Percentiles rank a stretch among this genome's conserved stretches.
phyloP scores from a whole-genome alignment of 768 basidiomycete species.

The Russula ochroleuca region DNA sequence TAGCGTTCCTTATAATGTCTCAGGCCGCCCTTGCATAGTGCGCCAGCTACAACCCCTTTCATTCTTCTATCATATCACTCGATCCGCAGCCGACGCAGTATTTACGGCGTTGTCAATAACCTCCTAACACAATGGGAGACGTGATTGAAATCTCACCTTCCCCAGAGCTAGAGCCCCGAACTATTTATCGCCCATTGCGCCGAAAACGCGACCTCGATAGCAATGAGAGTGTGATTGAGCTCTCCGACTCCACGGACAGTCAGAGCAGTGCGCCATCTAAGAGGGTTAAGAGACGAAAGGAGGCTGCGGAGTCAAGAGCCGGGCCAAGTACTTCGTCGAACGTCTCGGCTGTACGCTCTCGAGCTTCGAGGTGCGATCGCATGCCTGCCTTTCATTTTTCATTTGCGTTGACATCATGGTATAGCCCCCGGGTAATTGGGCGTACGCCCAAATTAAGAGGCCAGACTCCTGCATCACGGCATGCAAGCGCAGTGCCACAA shows the following conservation, averaged over 20 bases:
- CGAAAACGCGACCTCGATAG: slow-evolving; percentile 21
- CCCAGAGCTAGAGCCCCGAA: slow-evolving; percentile 13
- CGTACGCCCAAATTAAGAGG: not conserved
- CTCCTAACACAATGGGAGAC: slow-evolving; percentile 13
- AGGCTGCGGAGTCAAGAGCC: not conserved
- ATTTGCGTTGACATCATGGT: not conserved
- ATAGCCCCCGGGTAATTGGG: not conserved
- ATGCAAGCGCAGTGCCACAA: not conserved
- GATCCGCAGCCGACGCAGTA: not conserved
- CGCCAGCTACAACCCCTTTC: not conserved
- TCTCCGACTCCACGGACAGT: slow-evolving; percentile 50
- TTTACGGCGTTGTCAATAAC: not conserved
- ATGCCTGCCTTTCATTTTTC: not conserved
- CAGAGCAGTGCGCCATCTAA: slow-evolving; percentile 8
- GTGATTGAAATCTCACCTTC: slow-evolving; percentile 26
- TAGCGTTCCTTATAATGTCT: slow-evolving; percentile 1
- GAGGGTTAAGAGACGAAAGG: slow-evolving; percentile 10
- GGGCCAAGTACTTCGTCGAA: not conserved
- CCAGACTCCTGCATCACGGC: not conserved
- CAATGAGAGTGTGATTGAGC: slow-evolving; percentile 42
- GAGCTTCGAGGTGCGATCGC: slow-evolving; percentile 12
- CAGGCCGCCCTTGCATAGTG: not conserved
- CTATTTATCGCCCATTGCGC: slow-evolving; percentile 14
- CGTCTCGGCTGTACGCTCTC: not conserved
- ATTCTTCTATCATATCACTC: not conserved